phyloP scores from a whole-genome alignment of 768 basidiomycete genomes.

The Pholiota conissans region DNA sequence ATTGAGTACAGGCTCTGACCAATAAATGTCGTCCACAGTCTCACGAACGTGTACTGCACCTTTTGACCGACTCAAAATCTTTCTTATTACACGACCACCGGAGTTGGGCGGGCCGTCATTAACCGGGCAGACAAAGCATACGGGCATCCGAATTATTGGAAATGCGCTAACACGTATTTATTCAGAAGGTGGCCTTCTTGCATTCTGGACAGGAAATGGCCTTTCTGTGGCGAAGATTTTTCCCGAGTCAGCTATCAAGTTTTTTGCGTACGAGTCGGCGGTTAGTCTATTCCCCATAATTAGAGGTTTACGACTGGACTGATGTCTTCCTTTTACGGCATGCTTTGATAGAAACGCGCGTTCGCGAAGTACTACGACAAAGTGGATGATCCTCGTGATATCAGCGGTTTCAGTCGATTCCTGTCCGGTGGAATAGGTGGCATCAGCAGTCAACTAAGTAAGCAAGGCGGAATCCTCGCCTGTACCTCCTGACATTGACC shows the following conservation, averaged over 20 bases:
- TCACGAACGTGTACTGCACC: slow-evolving; percentile 97
- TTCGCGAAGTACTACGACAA: slow-evolving; percentile 91
- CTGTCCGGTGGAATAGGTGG: slow-evolving; percentile 95
- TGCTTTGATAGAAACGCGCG: slow-evolving; percentile 73
- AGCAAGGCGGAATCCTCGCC: slow-evolving; percentile 27
- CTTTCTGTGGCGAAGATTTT: slow-evolving; percentile 95
- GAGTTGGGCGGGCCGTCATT: slow-evolving; percentile 61
- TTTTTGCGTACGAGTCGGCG: slow-evolving; percentile 91
- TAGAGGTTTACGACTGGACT: not conserved
- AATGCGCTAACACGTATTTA: slow-evolving; percentile 83
- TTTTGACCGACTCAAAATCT: slow-evolving; percentile 95
- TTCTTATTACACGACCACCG: slow-evolving; percentile 87
- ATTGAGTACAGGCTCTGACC: not conserved
- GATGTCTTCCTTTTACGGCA: slow-evolving; percentile 4
- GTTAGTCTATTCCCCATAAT: slow-evolving; percentile 45
- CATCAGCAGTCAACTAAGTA: slow-evolving; percentile 88
- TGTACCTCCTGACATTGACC: slow-evolving; percentile 17
- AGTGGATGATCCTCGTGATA: slow-evolving; percentile 85
- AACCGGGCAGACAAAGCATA: slow-evolving; percentile 36
- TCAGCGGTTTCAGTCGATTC: slow-evolving; percentile 91
- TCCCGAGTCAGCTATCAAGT: slow-evolving; percentile 98
- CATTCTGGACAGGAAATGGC: slow-evolving; percentile 98
- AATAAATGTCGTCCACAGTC: slow-evolving; percentile 47
- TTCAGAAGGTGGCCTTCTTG: slow-evolving; percentile 82
- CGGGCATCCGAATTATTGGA: slow-evolving; percentile 63